These are phyloP conservation scores for Heliamphora exappendiculata DNA, from an alignment of 148 eudicot species.

Conservation along the genomic window DNA sequence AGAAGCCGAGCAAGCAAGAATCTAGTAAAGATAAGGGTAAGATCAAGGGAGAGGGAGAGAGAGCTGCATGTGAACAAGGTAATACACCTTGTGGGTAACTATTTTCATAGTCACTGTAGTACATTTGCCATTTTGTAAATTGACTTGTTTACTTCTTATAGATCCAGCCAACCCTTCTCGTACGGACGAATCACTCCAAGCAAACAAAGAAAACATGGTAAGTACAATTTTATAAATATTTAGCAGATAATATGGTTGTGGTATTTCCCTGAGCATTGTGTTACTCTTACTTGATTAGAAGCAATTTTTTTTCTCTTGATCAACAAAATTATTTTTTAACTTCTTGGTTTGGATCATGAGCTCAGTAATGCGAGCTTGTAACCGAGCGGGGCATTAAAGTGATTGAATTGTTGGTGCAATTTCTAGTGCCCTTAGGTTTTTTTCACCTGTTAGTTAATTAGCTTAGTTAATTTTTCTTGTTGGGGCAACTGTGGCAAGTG, in stretches of 20 bases:
- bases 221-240: not conserved
- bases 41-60: conserved; percentile 33
- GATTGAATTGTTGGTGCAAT: too few relatives aligned
- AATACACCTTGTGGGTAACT: not conserved
- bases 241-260: not conserved
- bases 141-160: conserved; percentile 10
- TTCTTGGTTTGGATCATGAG: not conserved
- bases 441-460: too few relatives aligned
- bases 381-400: too few relatives aligned
- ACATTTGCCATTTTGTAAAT: not conserved
- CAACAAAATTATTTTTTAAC: not conserved
- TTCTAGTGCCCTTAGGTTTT: too few relatives aligned
- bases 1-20: conserved; percentile 38
- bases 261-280: not conserved
- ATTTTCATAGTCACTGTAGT: not conserved
- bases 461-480: not conserved
- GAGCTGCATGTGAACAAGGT: conserved; percentile 35
- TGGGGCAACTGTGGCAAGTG: not conserved
- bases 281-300: not conserved
- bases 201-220: conserved; percentile 89
- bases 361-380: too few relatives aligned
- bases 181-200: conserved; percentile 34
- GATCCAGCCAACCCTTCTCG: conserved; percentile 23
- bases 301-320: not conserved
- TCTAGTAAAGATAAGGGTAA: conserved; percentile 25